phyloP scores from a whole-genome alignment of 805 yeast species.

The Starmerella floris region DNA sequence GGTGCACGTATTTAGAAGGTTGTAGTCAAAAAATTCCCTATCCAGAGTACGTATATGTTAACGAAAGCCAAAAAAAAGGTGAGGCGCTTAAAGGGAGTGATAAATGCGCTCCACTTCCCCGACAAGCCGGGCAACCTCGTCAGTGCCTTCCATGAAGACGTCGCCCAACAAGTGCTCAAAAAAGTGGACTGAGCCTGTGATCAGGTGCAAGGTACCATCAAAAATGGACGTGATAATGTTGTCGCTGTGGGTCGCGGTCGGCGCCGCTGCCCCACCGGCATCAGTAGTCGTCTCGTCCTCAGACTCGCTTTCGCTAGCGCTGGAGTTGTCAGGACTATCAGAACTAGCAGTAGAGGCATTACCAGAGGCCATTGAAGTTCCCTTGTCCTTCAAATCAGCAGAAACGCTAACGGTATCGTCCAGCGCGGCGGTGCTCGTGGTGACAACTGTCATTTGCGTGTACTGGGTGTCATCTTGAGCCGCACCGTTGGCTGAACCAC shows the following conservation, averaged over 20 bases:
- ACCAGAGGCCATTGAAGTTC: not conserved
- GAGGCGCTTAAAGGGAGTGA: too few species aligned
- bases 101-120: too few species aligned
- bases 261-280: not conserved
- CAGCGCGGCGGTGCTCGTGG: constrained; percentile 4
- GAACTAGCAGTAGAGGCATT: not conserved
- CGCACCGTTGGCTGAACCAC: constrained; percentile 9
- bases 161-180: constrained; percentile 4
- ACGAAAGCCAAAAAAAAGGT: too few species aligned
- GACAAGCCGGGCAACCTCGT: not conserved
- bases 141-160: not conserved
- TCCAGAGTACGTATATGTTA: too few species aligned
- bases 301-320: constrained; percentile 1
- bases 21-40: too few species aligned
- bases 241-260: constrained; percentile 1
- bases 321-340: not conserved
- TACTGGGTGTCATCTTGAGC: constrained; percentile 1
- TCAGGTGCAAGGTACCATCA: constrained; percentile 9
- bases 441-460: constrained; percentile 5
- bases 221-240: constrained; percentile 5
- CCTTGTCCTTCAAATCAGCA: not conserved
- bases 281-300: not conserved
- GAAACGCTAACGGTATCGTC: too few species aligned
- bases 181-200: constrained; percentile 8
- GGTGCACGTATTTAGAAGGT: too few species aligned